Conservation (phyloP, 352 stramenopile genomes). For the Globisporangium irregulare region DNA sequence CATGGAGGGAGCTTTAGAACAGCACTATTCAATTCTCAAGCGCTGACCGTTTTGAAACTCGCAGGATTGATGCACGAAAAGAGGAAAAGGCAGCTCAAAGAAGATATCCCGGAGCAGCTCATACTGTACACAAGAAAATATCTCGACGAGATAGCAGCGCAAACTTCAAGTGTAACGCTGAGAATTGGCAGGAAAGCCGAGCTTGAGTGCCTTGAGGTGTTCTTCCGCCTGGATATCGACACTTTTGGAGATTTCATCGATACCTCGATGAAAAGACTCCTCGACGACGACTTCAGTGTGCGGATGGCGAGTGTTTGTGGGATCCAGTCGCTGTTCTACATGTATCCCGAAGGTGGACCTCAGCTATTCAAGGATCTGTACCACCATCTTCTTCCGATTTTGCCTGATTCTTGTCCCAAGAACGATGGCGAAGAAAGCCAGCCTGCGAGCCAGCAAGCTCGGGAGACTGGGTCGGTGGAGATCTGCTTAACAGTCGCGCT, state of each 20-base stretch:
- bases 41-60: slow-evolving; percentile 40
- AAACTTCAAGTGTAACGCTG: slow-evolving; percentile 23
- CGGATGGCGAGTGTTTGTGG: slow-evolving; percentile 40
- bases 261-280: slow-evolving; percentile 35
- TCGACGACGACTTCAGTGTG: slow-evolving; percentile 56
- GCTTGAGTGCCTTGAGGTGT: slow-evolving; percentile 55
- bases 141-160: slow-evolving; percentile 22
- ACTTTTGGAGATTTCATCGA: slow-evolving; percentile 58
- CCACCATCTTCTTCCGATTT: slow-evolving; percentile 30
- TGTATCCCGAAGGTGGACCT: slow-evolving; percentile 70
- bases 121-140: slow-evolving; percentile 40
- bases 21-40: slow-evolving; percentile 53
- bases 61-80: slow-evolving; percentile 51
- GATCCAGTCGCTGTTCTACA: slow-evolving; percentile 74
- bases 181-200: slow-evolving; percentile 34
- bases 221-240: slow-evolving; percentile 59
- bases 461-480: slow-evolving; percentile 26
- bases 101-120: slow-evolving; percentile 46
- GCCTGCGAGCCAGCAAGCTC: not conserved
- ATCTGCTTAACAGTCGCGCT: slow-evolving; percentile 45
- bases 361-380: slow-evolving; percentile 59
- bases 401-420: slow-evolving; percentile 7
- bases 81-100: slow-evolving; percentile 47
- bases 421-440: slow-evolving; percentile 2
- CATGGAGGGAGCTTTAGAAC: slow-evolving; percentile 25